These are phyloP conservation scores for Dioszegia hungarica DNA, from an alignment of 768 basidiomycete genomes.

Conservation along the genomic window DNA sequence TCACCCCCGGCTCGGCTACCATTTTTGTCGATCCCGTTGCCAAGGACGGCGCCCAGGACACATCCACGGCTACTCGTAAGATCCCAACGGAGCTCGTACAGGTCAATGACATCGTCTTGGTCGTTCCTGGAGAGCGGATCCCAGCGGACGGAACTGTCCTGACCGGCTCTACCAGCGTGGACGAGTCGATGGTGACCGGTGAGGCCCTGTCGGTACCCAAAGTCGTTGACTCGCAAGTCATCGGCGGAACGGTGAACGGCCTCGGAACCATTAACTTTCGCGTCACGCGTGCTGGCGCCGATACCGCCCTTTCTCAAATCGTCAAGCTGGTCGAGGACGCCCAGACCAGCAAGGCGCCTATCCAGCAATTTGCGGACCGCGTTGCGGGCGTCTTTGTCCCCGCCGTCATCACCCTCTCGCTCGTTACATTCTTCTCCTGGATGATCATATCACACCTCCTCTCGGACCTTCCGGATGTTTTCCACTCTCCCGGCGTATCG, in stretches of 20 bases:
- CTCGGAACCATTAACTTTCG: conserved; percentile 95
- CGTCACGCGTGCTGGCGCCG: conserved; percentile 90
- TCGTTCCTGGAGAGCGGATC: conserved; percentile 93
- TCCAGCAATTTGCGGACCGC: conserved; percentile 91
- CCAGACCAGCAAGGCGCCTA: conserved; percentile 95
- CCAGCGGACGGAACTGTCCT: conserved; percentile 92
- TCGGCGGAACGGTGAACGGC: conserved; percentile 95
- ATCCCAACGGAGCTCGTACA: conserved; percentile 92
- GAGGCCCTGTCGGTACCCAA: conserved; percentile 87
- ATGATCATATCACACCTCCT: conserved; percentile 58
- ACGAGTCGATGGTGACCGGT: conserved; percentile 98
- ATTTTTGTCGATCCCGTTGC: conserved; percentile 74
- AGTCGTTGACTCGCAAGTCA: conserved; percentile 74
- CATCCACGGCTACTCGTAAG: conserved; percentile 58
- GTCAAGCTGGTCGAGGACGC: conserved; percentile 96
- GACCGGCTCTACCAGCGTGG: conserved; percentile 76
- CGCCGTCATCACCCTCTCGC: conserved; percentile 73
- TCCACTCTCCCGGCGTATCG: conserved; percentile 74
- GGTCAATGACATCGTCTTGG: conserved; percentile 84
- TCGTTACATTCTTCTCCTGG: conserved; percentile 79
- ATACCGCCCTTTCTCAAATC: conserved; percentile 93
- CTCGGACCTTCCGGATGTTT: conserved; percentile 66
- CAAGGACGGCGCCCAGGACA: conserved; percentile 20
- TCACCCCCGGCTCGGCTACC: conserved; percentile 89
- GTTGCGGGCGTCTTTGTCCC: conserved; percentile 96